Evolutionary conservation across 2,329 filamentous ascomycete genomes (phyloP), one percentile per base, ranked within the genome.

Genomic region (Onygenales sp.): DNA sequence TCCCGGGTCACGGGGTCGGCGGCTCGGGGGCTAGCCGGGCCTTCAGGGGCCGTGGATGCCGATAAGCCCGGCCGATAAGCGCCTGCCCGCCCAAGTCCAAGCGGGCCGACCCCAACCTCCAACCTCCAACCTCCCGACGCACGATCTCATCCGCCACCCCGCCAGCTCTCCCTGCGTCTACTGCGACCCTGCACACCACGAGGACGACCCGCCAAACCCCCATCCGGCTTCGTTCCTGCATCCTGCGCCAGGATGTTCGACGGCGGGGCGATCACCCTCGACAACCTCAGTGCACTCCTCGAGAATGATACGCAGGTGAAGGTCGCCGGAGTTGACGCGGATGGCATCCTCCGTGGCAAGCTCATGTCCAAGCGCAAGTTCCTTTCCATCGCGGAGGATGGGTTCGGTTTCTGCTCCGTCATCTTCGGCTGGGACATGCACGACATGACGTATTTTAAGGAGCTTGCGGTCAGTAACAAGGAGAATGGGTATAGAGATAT

Each of bases 371-470:
- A 95, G 78, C 86, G 85, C 67, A 95, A 96, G 74, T 95, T 96
- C 70, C 75, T 95, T 39, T 89, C 87, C 33, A 81, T 95, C 51
- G 85, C 85, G n/a, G 72, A 81, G 43, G 79, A 83, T 44, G 91
- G 90, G 50, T 95, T 95, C 63, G 91, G 90, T 52, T 95, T 95
- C 77, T 95, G 91, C 76, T 93, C 87, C 17, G 89, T 95, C 60
- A 83, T 95, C 59, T 95, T 95, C 64, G 90, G 91, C 67, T 95
- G 91, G 91, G 90, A 96, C 71, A 95, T 95, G 89, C 90, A 96
- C 71, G 91, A 96, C 66, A 79, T 83, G 74, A 94, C 89, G 9
- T 96, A 95, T 70, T 85, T 88, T 68, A 83, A 80, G 62, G 90
- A 95, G 72, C 80, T 95, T 58, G 81, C 81, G 64, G 86, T 95